Base-by-base conservation (phyloP, 2,329 filamentous ascomycete genomes). In the Penicillium olsonii region DNA sequence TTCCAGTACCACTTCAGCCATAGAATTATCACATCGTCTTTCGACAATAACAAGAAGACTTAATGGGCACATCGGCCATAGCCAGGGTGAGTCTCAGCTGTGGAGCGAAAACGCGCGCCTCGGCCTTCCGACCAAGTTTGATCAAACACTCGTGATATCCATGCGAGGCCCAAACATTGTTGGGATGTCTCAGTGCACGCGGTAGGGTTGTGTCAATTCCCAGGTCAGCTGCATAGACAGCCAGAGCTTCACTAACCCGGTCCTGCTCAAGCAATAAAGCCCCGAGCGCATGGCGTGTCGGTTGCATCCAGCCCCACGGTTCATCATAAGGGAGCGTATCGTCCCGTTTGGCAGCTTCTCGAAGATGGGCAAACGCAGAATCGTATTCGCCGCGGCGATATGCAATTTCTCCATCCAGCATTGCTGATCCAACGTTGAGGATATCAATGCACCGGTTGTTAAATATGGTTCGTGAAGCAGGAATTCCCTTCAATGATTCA, bases 281-380 rank as follows among this genome's bases (percentile, higher is more conserved):
- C 1, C 84, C 87, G 40, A 85, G 84, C 0, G 87, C 87, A 65
- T 90, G 87, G 3, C 86, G 75, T 0, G 83, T 81, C 0, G 87
- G 87, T 64, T 88, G 84, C 87, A 90, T 89, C 87, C 87, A 90
- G 0, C 85, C 85, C 87, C 87, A 90, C 0, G 87, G 87, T 64
- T 91, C 87, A 45, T 87, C 84, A 54, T 88, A 90, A 0, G 83
- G 83, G 19, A 90, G 75, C 0, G 66, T 68, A 57, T 88, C 85
- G 54, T 88, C 84, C 1, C 80, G 75, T 0, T 69, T 60, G n/a
- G 87, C 82, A 0, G 85, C 79, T 4, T 71, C 71, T 1, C 78
- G 76, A 2, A 91, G 72, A 46, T 81, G 75, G 1, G 68, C 60
- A 62, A 88, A 90, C 0, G 87, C 87, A 0, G 62, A 35, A 0